These are phyloP conservation scores for Fagus crenata DNA, from an alignment of 306 rosid genomes.

Conservation along the genomic window DNA sequence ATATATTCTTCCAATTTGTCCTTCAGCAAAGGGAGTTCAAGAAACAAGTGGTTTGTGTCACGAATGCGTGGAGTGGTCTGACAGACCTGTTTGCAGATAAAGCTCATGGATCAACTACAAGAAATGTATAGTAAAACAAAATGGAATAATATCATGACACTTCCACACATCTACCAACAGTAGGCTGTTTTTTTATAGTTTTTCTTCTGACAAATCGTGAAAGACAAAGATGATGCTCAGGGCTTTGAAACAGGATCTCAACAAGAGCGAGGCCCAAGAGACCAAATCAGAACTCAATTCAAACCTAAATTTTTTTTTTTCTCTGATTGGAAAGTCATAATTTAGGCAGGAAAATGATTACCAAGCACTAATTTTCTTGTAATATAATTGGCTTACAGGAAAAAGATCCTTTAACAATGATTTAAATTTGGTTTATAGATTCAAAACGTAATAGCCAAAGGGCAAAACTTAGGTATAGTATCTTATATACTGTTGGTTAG, in stretches of 20 bases:
- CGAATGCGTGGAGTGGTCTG: constrained; percentile 65
- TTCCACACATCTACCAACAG: neutral
- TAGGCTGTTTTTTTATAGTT: neutral
- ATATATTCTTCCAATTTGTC: constrained; percentile 71
- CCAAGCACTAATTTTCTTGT: neutral
- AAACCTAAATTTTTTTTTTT: neutral
- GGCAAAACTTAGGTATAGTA: too few relatives aligned
- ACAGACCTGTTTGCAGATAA: constrained; percentile 57
- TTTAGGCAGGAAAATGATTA: neutral
- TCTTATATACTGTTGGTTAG: too few relatives aligned
- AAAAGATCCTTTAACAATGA: neutral
- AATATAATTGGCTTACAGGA: neutral
- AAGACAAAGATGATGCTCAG: neutral
- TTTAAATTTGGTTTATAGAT: neutral
- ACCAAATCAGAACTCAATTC: neutral
- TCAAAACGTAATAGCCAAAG: neutral
- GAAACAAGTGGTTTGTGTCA: constrained; percentile 88
- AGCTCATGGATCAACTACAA: neutral
- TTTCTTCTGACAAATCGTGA: neutral
- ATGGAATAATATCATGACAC: neutral
- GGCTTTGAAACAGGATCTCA: neutral
- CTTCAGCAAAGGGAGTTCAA: constrained; percentile 79
- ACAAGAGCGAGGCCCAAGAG: neutral
- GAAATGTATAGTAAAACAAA: neutral
- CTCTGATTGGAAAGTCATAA: neutral